Base-by-base conservation (phyloP, 1,284 basidiomycete species). In the Lentinus polychrous region DNA sequence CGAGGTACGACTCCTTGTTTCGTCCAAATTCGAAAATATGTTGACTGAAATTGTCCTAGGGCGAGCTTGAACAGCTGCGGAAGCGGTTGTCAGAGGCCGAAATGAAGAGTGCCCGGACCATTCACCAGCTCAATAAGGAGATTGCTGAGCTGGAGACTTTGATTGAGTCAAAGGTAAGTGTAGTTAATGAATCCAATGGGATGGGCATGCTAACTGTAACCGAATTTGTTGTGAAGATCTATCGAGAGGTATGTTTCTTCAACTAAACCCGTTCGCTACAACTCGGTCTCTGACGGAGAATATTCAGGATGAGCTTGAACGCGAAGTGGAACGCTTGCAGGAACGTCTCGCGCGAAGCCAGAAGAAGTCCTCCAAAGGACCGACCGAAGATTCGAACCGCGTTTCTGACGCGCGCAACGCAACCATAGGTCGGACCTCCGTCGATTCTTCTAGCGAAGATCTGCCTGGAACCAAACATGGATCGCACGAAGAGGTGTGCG, bases 281-380 rank as follows among this genome's bases (percentile, higher is more conserved):
- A n/a, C n/a, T n/a, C n/a, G n/a, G n/a, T n/a, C n/a, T n/a, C n/a
- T n/a, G n/a, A n/a, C n/a, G n/a, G n/a, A n/a, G n/a, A n/a, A n/a
- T n/a, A n/a, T n/a, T n/a, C 50, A 86, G 79, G 93, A 94, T 61
- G 93, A 94, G 60, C 81, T 96, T 34, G 93, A 95, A 62, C 83
- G 83, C 57, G 89, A 93, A 59, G 67, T 94, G 35, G 81, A 89
- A 55, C 76, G 79, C 2, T 69, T 89, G 41, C 87, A 88, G 57
- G 82, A 85, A 18, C 84, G 83, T 57, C 65, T 85, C 37, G 61
- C 75, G 6, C 74, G 78, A 1, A 61, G 59, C 42, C 73, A 78
- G 52, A 84, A 78, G 64, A 83, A 83, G 58, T 66, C 70, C 3
- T 76, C 77, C 31, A 83, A 79, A 61, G 70, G 66, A 27, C 60